Conservation (phyloP, 768 basidiomycete species). For the Phylloporus sp. region DNA sequence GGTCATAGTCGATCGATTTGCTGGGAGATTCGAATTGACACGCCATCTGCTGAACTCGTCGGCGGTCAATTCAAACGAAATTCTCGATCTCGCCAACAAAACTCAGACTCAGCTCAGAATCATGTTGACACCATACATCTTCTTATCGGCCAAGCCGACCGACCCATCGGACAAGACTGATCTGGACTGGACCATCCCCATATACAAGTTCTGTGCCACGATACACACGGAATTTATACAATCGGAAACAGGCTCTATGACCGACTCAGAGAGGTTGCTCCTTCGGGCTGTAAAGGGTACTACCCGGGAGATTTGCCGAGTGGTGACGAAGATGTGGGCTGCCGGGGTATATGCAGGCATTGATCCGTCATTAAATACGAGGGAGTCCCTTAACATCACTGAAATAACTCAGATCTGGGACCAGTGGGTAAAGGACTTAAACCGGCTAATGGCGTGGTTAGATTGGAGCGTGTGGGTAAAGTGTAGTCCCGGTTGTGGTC, state of each 20-base stretch:
- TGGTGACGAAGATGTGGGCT: slow-evolving; percentile 17
- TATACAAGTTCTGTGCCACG: slow-evolving; percentile 8
- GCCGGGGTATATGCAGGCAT: slow-evolving; percentile 12
- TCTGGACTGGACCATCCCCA: slow-evolving; percentile 7
- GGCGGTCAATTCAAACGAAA: slow-evolving; percentile 8
- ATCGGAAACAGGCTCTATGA: slow-evolving; percentile 1
- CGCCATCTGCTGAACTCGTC: slow-evolving; percentile 33
- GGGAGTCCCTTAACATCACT: not conserved
- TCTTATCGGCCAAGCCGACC: not conserved
- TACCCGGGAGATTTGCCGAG: slow-evolving; percentile 17
- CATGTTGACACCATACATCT: slow-evolving; percentile 13
- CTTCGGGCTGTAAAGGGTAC: slow-evolving; percentile 10
- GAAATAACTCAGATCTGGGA: slow-evolving; percentile 6
- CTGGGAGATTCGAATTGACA: slow-evolving; percentile 39
- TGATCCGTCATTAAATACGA: not conserved
- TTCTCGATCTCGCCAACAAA: slow-evolving; percentile 5
- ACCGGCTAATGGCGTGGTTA: slow-evolving; percentile 42
- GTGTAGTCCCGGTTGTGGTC: slow-evolving; percentile 41
- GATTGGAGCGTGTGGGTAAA: slow-evolving; percentile 49
- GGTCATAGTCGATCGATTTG: slow-evolving; percentile 40
- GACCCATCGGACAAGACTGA: not conserved
- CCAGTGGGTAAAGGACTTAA: slow-evolving; percentile 33
- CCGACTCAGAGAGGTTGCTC: slow-evolving; percentile 10
- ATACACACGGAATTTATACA: slow-evolving; percentile 5
- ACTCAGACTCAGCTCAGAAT: slow-evolving; percentile 18